phyloP scores from a whole-genome alignment of 2,329 filamentous ascomycete genomes.

The Trichocomaceae sp. region DNA sequence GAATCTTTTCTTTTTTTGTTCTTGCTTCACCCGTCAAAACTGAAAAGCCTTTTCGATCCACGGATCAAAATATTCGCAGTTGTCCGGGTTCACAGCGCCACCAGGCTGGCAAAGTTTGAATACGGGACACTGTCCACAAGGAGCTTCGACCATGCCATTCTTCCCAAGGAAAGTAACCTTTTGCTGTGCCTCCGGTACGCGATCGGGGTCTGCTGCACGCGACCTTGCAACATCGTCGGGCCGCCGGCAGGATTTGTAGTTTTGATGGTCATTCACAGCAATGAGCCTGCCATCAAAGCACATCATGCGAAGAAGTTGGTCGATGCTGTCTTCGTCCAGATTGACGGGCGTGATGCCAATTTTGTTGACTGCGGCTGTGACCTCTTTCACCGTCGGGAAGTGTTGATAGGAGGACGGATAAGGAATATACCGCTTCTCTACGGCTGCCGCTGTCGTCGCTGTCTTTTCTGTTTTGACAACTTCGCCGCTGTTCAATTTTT shows the following conservation, averaged over 20 bases:
- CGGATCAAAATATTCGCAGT: constrained; percentile 82
- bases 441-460: not conserved
- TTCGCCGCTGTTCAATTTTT: constrained; percentile 13
- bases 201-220: constrained; percentile 14
- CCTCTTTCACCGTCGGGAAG: constrained; percentile 74
- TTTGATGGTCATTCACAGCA: constrained; percentile 42
- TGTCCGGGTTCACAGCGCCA: constrained; percentile 80
- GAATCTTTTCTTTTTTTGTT: not conserved
- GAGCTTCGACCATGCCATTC: constrained; percentile 79
- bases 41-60: constrained; percentile 57
- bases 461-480: constrained; percentile 21
- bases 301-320: constrained; percentile 80
- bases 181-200: constrained; percentile 3
- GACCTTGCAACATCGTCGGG: constrained; percentile 24
- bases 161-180: constrained; percentile 40
- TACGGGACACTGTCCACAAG: constrained; percentile 86
- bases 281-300: constrained; percentile 83
- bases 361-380: constrained; percentile 66
- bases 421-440: constrained; percentile 40
- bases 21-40: constrained; percentile 21
- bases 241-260: constrained; percentile 44
- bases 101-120: constrained; percentile 89
- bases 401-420: constrained; percentile 60
- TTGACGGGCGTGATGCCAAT: constrained; percentile 66
- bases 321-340: constrained; percentile 64